Conservation (phyloP, 1,284 basidiomycete species). For the Inonotus obliquus region DNA sequence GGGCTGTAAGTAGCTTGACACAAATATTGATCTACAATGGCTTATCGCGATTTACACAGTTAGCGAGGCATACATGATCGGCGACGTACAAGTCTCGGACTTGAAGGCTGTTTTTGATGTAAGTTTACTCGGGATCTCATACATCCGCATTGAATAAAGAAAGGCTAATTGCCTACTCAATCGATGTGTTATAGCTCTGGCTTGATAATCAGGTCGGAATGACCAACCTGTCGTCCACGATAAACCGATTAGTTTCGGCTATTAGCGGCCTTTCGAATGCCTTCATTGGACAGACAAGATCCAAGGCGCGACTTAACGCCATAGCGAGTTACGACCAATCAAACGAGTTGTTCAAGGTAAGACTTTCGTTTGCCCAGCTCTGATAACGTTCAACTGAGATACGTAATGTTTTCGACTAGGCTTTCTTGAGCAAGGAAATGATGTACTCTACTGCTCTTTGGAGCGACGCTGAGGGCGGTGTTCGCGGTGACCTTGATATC, state of each 20-base stretch:
- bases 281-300: constrained; percentile 74
- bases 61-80: constrained; percentile 86
- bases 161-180: constrained; percentile 15
- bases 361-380: constrained; percentile 12
- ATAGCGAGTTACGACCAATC: constrained; percentile 89
- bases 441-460: constrained; percentile 90
- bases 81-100: constrained; percentile 70
- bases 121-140: constrained; percentile 29
- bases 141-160: constrained; percentile 7
- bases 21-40: constrained; percentile 14
- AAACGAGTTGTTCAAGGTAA: constrained; percentile 72
- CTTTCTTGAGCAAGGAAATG: constrained; percentile 86
- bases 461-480: constrained; percentile 65
- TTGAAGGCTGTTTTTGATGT: constrained; percentile 78
- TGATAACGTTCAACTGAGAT: not conserved
- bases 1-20: constrained; percentile 51
- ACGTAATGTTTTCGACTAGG: constrained; percentile 36
- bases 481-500: constrained; percentile 56
- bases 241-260: constrained; percentile 61
- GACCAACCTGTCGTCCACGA: constrained; percentile 58
- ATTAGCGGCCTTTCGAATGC: constrained; percentile 74
- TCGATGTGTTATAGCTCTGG: constrained; percentile 55
- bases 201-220: constrained; percentile 76
- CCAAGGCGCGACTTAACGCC: constrained; percentile 77
- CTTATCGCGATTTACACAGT: constrained; percentile 40